Evolutionary conservation across 192 early-diverging fungal genomes (phyloP), one percentile per base, ranked within the genome.

Genomic region (Coemansia sp.): DNA sequence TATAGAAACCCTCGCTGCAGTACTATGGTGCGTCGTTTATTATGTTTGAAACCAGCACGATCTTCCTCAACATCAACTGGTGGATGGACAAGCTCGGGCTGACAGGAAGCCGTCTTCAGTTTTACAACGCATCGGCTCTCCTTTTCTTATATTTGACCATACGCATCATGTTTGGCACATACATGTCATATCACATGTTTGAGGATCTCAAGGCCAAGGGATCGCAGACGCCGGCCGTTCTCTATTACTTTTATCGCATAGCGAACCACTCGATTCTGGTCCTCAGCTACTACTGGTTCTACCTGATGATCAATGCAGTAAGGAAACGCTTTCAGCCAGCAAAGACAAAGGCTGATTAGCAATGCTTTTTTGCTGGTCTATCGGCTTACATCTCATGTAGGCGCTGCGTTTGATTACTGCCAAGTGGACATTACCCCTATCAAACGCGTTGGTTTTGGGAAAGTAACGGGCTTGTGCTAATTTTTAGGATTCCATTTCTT

Each of bases 31-130:
- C 89, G 11, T 85, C 87, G 14, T 95, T 94, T 65, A 86, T 97
- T 49, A 87, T 97, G 87, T 94, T 88, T 75, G 95, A 97, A 76
- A 74, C 93, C n/a, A 89, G 85, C 63, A 95, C 94, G 9, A 90
- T 91, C 14, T 95, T 95, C 65, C 84, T 97, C 42, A 95, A 96
- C 72, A 84, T 90, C 66, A 90, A 96, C 84, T 98, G 94, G 94
- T 83, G 74, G 74, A 63, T 81, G 87, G 95, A 98, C 84, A 98
- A 98, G 75, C 76, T 91, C 22, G 90, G 91, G 20, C 77, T 88
- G 83, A 92, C 91, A 29, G 95, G 94, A 54, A 82, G 84, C 29
- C 84, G 75, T 17, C 73, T 90, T 33, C 95, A 95, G 75, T 62
- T 90, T 55, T 83, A 92, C 66, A 98, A 98, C 67, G 95, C 93